Conservation (phyloP, 2,329 filamentous ascomycete genomes). For the Penicillium crustosum region DNA sequence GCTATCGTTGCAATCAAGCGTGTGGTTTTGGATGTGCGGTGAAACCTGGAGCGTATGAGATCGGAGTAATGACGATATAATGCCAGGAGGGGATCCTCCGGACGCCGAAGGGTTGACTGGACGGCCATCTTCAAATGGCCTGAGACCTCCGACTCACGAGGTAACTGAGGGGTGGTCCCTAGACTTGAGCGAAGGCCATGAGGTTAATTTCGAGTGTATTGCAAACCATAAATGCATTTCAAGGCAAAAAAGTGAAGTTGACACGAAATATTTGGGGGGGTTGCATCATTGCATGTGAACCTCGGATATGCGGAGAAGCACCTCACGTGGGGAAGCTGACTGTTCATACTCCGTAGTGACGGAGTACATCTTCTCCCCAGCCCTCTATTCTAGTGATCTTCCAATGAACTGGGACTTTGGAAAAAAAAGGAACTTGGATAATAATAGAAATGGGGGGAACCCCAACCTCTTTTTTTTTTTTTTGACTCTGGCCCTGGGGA, state of each 20-base stretch:
- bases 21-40: constrained; percentile 66
- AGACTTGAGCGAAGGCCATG: constrained; percentile 1
- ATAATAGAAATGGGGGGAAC: not conserved
- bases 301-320: constrained; percentile 24
- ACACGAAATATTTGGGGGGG: not conserved
- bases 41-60: constrained; percentile 53
- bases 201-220: not conserved
- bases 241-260: constrained; percentile 5
- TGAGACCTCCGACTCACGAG: constrained; percentile 6
- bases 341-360: not conserved
- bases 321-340: constrained; percentile 24
- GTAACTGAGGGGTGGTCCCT: constrained; percentile 1
- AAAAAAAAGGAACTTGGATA: not conserved
- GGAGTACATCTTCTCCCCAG: not conserved
- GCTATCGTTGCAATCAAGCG: constrained; percentile 74
- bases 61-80: constrained; percentile 56
- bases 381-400: not conserved
- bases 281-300: constrained; percentile 32
- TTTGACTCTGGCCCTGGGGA: not conserved
- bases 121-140: constrained; percentile 64
- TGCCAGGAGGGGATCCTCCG: constrained; percentile 65
- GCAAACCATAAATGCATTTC: not conserved
- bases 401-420: not conserved
- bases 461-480: not conserved
- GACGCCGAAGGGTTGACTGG: constrained; percentile 75